Evolutionary conservation across 495 filamentous ascomycete genomes (phyloP), one percentile per base, ranked within the genome.

Genomic region (Aspergillus campestris): DNA sequence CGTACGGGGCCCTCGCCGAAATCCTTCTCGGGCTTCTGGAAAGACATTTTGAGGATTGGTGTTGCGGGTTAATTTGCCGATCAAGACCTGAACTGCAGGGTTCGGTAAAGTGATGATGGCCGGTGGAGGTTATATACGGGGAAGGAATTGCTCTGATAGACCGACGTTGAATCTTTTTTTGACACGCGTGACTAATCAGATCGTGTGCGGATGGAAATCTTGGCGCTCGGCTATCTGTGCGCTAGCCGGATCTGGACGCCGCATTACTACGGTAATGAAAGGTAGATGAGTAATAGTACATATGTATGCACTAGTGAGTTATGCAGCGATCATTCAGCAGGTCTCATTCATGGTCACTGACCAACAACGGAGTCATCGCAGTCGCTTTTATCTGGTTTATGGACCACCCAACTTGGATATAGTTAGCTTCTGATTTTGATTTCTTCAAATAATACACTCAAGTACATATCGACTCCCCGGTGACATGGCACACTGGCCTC

Each of bases 21-120:
- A 63, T 92, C 87, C 81, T 96, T 95, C 74, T 95, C 89, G 61
- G 79, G 74, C 76, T 96, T 95, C 70, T 94, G 81, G 83, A 87
- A 95, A 70, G 89, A 92, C 89, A 94, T 94, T 50, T 76, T 87
- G 78, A 61, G 51, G 53, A 55, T 53, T 51, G 44, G 51, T 53
- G 39, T 48, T 38, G 30, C 34, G 8, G 45, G 43, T 57, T 51
- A 56, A 48, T 42, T 31, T 67, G 66, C 70, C 74, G 70, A 69
- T 74, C 74, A 78, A 70, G 74, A 78, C 73, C 74, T 75, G 73
- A 78, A 78, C 73, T 69, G 57, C 70, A 57, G 54, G 75, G 81
- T 80, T 76, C 85, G 80, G 83, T 82, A 87, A 87, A 71, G 84
- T 87, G 82, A 86, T 86, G 81, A 80, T 82, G 77, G 73, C 69